A percentile compares a stretch with the other conserved stretches of the same genome.
Conservation (phyloP, 768 basidiomycete genomes). For the Punctularia strigosozonata region DNA sequence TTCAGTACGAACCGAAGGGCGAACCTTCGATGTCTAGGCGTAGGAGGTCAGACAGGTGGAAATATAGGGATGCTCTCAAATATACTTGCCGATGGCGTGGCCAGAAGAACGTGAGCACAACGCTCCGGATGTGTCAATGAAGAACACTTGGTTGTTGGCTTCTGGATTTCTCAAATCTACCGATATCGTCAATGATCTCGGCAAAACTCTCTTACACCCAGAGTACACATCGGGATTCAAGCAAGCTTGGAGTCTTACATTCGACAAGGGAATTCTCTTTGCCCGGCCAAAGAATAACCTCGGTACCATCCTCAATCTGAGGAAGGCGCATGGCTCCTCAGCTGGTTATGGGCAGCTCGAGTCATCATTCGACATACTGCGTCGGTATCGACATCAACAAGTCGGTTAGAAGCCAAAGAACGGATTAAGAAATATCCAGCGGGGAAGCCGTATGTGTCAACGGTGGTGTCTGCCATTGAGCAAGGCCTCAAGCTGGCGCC, state of each 20-base stretch:
- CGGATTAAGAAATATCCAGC: conserved; percentile 53
- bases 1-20: conserved; percentile 5
- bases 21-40: conserved; percentile 68
- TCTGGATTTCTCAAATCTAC: conserved; percentile 56
- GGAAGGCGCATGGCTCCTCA: too few species aligned
- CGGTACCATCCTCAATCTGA: conserved; percentile 53
- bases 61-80: too few species aligned
- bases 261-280: conserved; percentile 73
- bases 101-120: conserved; percentile 71
- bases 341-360: too few species aligned
- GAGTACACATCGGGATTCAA: neutral
- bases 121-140: conserved; percentile 66
- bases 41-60: too few species aligned
- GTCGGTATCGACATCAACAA: conserved; percentile 47
- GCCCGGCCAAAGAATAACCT: conserved; percentile 56
- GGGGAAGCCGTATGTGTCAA: conserved; percentile 20
- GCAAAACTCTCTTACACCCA: neutral
- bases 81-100: conserved; percentile 75
- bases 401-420: conserved; percentile 37
- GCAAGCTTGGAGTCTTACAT: conserved; percentile 26
- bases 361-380: too few species aligned
- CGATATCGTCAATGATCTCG: neutral
- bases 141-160: conserved; percentile 79
- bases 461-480: too few species aligned
- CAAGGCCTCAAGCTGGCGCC: too few species aligned